Conservation (phyloP, 108 stramenopile species). For the Skeletonema tropicum region DNA sequence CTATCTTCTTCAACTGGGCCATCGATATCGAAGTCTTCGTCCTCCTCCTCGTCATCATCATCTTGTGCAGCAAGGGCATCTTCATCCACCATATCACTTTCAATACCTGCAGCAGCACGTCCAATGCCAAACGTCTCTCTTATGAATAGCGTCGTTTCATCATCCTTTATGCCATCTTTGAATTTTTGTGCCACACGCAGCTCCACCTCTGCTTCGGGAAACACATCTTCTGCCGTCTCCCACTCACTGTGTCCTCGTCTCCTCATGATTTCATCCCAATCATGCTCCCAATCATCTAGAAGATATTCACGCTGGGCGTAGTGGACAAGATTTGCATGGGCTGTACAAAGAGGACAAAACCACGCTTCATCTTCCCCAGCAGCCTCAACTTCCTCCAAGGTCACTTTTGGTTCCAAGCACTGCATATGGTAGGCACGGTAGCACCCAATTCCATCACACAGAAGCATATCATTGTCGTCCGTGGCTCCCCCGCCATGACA, state of each 20-base stretch:
- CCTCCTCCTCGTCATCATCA: constrained; percentile 54
- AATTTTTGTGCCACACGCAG: constrained; percentile 54
- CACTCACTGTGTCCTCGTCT: constrained; percentile 51
- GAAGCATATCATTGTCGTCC: constrained; percentile 62
- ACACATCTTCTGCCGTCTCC: constrained; percentile 73
- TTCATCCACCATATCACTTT: background rate
- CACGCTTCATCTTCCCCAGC: constrained; percentile 70
- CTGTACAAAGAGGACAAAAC: constrained; percentile 82
- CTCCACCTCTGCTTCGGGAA: constrained; percentile 74
- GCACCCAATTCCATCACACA: constrained; percentile 68
- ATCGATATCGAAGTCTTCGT: constrained; percentile 51
- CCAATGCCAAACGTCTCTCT: constrained; percentile 51
- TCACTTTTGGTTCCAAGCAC: constrained; percentile 68
- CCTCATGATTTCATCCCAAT: constrained; percentile 23
- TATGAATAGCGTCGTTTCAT: constrained; percentile 53
- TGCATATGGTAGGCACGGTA: constrained; percentile 86
- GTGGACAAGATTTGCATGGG: constrained; percentile 49
- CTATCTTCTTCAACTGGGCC: constrained; percentile 21
- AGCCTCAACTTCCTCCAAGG: constrained; percentile 48
- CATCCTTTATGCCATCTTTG: constrained; percentile 59
- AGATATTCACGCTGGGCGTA: constrained; percentile 64
- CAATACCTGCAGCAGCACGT: constrained; percentile 1
- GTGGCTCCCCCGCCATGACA: constrained; percentile 58
- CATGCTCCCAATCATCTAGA: constrained; percentile 61
- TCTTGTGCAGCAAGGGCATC: constrained; percentile 25